Base-by-base conservation (phyloP, 805 yeast genomes). In the Kregervanrija delftensis region DNA sequence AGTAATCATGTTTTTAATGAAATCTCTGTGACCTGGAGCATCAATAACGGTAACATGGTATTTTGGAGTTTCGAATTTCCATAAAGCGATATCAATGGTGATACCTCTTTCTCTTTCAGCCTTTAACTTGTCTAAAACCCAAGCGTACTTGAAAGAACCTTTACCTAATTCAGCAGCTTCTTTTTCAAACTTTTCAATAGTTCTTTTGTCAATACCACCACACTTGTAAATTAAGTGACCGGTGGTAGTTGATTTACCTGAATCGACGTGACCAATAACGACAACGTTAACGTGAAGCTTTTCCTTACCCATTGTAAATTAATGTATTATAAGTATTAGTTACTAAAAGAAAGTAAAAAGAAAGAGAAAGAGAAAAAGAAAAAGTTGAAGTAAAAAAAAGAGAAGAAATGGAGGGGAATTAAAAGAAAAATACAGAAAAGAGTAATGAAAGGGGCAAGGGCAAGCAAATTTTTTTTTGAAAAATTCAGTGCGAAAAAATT, bases 201-300 rank as follows among this genome's bases (percentile, higher is more conserved):
- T 87, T 81, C 96, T 85, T 86, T 87, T 88, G 79, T 87, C 96
- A 65, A 86, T 86, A 83, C 91, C 96, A 84, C 96, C 96, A 80
- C 96, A 88, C 90, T 88, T 88, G 93, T 72, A 89, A 70, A 89
- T 88, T 77, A 89, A 84, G 83, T 88, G 96, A 75, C 96, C 96
- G 71, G 96, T 88, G 76, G 96, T 89, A 69, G 96, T 89, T 57
- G 96, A 89, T 79, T 86, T 83, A 77, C 89, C 90, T 66, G 96
- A 89, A 77, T 90, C 96, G 96, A 90, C 96, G 95, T 90, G 96
- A 76, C 96, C 96, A 74, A 90, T 89, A 72, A 90, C 96, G 74
- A 90, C 97, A 77, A 90, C 93, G 95, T 89, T 90, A 79, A 90
- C 85, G 85, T 89, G 96, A 76, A 8, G 16, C 38, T 14, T 14